A percentile compares a stretch with the other conserved stretches of the same genome.
Conservation (phyloP, 768 basidiomycete species). For the Boletus subcaerulescens region DNA sequence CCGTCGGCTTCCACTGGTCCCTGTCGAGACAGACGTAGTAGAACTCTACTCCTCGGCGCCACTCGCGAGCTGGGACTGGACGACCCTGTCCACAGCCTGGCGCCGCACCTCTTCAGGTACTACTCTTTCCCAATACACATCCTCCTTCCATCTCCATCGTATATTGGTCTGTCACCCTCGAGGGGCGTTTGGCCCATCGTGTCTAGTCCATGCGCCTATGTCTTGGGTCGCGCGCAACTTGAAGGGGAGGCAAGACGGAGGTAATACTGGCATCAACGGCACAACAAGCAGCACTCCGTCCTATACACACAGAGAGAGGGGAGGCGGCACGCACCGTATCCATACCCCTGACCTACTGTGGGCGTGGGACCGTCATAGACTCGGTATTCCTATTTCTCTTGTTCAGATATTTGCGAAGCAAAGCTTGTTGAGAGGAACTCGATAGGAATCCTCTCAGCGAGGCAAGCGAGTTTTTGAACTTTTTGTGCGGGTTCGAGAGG, state of each 20-base stretch:
- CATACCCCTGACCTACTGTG: conserved; percentile 57
- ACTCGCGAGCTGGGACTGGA: not conserved
- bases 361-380: not conserved
- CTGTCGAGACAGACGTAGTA: not conserved
- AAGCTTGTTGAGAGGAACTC: too few relatives aligned
- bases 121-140: conserved; percentile 76
- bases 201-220: conserved; percentile 56
- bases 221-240: conserved; percentile 26
- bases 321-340: conserved; percentile 49
- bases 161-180: conserved; percentile 32
- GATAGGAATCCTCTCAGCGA: too few relatives aligned
- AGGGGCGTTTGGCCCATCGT: conserved; percentile 35
- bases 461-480: too few relatives aligned
- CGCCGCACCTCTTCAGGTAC: conserved; percentile 69
- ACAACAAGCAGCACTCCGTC: not conserved
- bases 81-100: conserved; percentile 55
- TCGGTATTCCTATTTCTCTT: too few relatives aligned
- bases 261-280: conserved; percentile 54
- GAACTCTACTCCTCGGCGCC: not conserved
- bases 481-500: too few relatives aligned
- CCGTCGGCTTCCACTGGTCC: not conserved
- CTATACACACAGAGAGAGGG: not conserved
- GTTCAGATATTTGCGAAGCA: too few relatives aligned
- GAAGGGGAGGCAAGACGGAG: conserved; percentile 64
- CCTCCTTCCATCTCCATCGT: conserved; percentile 60